Conservation (phyloP, 345 rosid species). For the Moricandia moricandioides region DNA sequence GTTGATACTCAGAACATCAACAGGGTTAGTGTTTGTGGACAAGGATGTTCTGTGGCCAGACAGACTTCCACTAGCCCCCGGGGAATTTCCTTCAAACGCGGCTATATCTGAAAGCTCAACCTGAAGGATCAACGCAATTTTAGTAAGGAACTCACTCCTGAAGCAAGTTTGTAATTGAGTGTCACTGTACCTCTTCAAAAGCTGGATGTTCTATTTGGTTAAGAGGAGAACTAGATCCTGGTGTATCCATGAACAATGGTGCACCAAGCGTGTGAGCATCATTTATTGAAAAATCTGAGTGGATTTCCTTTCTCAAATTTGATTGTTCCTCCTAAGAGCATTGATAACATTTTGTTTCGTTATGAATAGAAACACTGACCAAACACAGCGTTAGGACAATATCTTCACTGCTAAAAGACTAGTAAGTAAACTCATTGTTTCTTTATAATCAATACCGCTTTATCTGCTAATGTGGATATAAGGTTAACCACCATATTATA, state of each 20-base stretch:
- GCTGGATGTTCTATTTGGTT: slow-evolving; percentile 51
- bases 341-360: slow-evolving; percentile 3
- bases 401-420: slow-evolving; percentile 13
- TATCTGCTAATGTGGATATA: not conserved
- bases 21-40: slow-evolving; percentile 44
- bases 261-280: slow-evolving; percentile 78
- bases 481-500: not conserved
- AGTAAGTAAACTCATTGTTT: not conserved
- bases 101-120: slow-evolving; percentile 52
- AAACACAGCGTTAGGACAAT: not conserved
- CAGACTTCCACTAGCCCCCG: slow-evolving; percentile 67
- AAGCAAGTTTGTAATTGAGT: not conserved
- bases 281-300: slow-evolving; percentile 66
- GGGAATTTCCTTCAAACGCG: slow-evolving; percentile 65
- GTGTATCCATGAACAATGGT: slow-evolving; percentile 75
- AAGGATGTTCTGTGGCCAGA: slow-evolving; percentile 42
- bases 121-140: slow-evolving; percentile 43
- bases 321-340: slow-evolving; percentile 64
- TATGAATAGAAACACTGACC: slow-evolving; percentile 5
- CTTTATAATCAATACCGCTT: not conserved
- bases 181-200: slow-evolving; percentile 62
- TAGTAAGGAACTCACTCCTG: slow-evolving; percentile 14
- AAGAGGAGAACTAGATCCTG: slow-evolving; percentile 79
- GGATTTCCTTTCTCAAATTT: slow-evolving; percentile 55
- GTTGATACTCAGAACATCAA: slow-evolving; percentile 66